Evolutionary conservation across 345 rosid species (phyloP), one percentile per base, ranked within the genome.

Genomic region (Populus euphratica): DNA sequence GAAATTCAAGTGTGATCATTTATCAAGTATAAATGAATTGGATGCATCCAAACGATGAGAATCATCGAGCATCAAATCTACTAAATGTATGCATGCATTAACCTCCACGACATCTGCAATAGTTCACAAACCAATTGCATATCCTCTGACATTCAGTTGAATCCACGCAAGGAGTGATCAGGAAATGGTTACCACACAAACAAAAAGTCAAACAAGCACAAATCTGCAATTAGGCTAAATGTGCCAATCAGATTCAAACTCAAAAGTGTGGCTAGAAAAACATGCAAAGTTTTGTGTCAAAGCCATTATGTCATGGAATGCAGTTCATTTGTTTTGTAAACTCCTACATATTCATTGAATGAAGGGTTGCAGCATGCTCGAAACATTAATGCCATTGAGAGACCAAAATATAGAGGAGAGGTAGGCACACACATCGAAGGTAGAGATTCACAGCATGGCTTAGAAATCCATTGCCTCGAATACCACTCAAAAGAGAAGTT

Each of bases 371-470:
- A 47, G 8, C 33, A 54, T 7, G 35, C 43, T 29, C 29, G 31
- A 67, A 59, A 25, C 73, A 52, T 2, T 16, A 1, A 25, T 56
- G 36, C 69, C 5, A 2, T 31, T 25, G 3, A 43, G 61, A 76
- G 35, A 63, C 74, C n/a, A 43, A 62, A 76, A 52, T 59, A 8
- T n/a, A 67, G 12, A 54, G 68, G 78, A 56, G 16, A 79, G 59
- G 70, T 71, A 71, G 70, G 54, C 10, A 83, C 99, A 76, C 83
- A 96, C 98, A 93, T 74, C 99, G 88, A 76, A 96, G 93, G 85
- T 93, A 96, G 69, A 96, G 86, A 86, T 95, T 95, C 72, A 95
- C 84, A 0, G 99, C 98, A 86, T 95, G 99, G 77, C 82, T 86
- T 75, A 95, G 78, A 83, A 95, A 90, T 66, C 99, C 99, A 70